Conservation (phyloP, 139 green algal genomes). For the Astrephomene gubernaculifera region DNA sequence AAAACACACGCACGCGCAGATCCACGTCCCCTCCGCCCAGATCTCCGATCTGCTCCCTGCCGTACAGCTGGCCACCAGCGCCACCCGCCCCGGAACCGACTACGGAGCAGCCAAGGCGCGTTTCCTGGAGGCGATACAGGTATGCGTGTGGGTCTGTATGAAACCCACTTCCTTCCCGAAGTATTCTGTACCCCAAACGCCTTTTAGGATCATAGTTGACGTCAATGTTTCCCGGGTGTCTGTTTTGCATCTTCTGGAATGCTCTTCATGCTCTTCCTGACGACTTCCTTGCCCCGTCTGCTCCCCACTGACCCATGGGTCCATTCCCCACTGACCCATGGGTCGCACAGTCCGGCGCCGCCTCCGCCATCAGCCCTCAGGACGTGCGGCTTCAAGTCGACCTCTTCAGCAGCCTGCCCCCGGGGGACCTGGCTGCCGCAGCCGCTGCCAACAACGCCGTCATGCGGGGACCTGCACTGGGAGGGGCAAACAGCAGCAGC, state of each 20-base stretch:
- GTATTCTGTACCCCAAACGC: too few relatives aligned
- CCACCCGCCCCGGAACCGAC: slow-evolving; percentile 57
- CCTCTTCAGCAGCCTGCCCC: slow-evolving; percentile 17
- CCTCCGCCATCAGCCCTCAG: slow-evolving; percentile 9
- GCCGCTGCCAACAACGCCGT: background rate
- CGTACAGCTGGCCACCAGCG: slow-evolving; percentile 77
- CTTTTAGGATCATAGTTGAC: too few relatives aligned
- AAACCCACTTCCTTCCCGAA: too few relatives aligned
- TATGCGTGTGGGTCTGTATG: background rate
- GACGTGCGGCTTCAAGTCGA: slow-evolving; percentile 27
- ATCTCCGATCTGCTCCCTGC: slow-evolving; percentile 92
- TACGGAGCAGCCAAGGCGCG: slow-evolving; percentile 79
- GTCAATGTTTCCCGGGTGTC: too few relatives aligned
- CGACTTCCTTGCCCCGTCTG: too few relatives aligned
- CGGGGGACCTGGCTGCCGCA: background rate
- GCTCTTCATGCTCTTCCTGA: too few relatives aligned
- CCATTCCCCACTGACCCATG: too few relatives aligned
- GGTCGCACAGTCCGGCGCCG: slow-evolving; percentile 7
- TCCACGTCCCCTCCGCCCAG: slow-evolving; percentile 80
- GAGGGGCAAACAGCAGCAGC: too few relatives aligned
- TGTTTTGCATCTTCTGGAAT: too few relatives aligned
- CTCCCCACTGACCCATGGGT: too few relatives aligned
- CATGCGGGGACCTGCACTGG: too few relatives aligned
- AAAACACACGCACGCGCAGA: background rate
- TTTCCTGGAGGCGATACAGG: slow-evolving; percentile 76